Evolutionary conservation across 495 filamentous ascomycete species (phyloP).

Genomic region (Lindgomyces ingoldianus): DNA sequence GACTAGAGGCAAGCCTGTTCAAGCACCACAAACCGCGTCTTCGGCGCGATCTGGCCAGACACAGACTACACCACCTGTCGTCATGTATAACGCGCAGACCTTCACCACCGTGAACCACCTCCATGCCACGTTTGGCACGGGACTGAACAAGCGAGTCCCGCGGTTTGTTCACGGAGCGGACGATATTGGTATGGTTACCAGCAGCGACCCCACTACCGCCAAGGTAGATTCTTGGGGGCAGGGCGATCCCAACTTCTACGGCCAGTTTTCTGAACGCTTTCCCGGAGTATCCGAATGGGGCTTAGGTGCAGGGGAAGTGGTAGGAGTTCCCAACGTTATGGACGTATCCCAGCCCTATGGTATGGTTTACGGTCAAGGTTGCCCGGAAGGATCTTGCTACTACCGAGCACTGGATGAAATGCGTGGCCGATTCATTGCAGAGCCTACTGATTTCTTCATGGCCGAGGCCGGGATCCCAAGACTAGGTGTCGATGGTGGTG

Average conservation of each 20-base stretch:
- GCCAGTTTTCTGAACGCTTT: constrained; percentile 73
- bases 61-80: constrained; percentile 59
- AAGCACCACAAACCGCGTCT: constrained; percentile 54
- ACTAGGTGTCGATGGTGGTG: constrained; percentile 59
- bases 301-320: constrained; percentile 70
- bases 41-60: constrained; percentile 51
- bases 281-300: constrained; percentile 76
- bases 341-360: constrained; percentile 84
- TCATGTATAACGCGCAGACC: constrained; percentile 81
- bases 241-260: constrained; percentile 69
- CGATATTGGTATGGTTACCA: constrained; percentile 69
- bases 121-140: constrained; percentile 66
- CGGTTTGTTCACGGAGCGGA: constrained; percentile 78
- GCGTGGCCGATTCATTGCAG: constrained; percentile 71
- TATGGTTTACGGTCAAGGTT: constrained; percentile 80
- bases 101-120: constrained; percentile 72
- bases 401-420: constrained; percentile 74
- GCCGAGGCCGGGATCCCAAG: constrained; percentile 70
- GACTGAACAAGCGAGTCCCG: constrained; percentile 66
- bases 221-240: constrained; percentile 86
- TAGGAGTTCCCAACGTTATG: constrained; percentile 80
- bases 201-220: constrained; percentile 71
- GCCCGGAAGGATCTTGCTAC: constrained; percentile 74
- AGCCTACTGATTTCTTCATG: constrained; percentile 52
- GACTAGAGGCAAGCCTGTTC: constrained; percentile 70